Percentiles rank a stretch among this genome's conserved stretches.
Evolutionary conservation across 176 grass and related monocot species (phyloP).

Genomic region (Oryza glaberrima): DNA sequence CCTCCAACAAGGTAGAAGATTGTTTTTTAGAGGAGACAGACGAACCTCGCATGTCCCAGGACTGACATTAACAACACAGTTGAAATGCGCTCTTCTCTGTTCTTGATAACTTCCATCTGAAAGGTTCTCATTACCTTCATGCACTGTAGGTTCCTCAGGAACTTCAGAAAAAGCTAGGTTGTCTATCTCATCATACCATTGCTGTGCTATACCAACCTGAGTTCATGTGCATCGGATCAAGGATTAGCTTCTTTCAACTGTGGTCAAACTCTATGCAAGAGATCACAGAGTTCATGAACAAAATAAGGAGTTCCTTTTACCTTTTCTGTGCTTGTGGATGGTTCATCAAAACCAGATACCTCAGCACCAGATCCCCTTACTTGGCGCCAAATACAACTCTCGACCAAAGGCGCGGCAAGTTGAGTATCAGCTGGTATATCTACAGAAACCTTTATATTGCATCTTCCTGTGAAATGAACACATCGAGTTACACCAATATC

Average conservation of each 20-base stretch:
- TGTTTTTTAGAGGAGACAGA: conserved; percentile 4
- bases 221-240: neutral
- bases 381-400: conserved; percentile 76
- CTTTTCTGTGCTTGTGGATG: conserved; percentile 50
- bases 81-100: conserved; percentile 59
- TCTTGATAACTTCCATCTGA: conserved; percentile 50
- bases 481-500: conserved; percentile 7
- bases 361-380: conserved; percentile 84
- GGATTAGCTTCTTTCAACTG: neutral
- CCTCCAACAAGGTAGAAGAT: neutral
- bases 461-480: conserved; percentile 63
- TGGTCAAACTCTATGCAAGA: conserved; percentile 4
- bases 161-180: conserved; percentile 79
- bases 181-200: conserved; percentile 94
- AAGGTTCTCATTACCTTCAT: conserved; percentile 36
- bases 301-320: conserved; percentile 35
- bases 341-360: conserved; percentile 50
- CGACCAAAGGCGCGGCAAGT: conserved; percentile 60
- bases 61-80: conserved; percentile 64
- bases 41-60: conserved; percentile 88
- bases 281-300: neutral
- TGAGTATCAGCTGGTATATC: conserved; percentile 75
- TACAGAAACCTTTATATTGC: conserved; percentile 65
- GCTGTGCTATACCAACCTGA: conserved; percentile 86
- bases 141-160: conserved; percentile 40